Base-by-base conservation (phyloP, 169 alveolate species). In the Blepharisma undulans region DNA sequence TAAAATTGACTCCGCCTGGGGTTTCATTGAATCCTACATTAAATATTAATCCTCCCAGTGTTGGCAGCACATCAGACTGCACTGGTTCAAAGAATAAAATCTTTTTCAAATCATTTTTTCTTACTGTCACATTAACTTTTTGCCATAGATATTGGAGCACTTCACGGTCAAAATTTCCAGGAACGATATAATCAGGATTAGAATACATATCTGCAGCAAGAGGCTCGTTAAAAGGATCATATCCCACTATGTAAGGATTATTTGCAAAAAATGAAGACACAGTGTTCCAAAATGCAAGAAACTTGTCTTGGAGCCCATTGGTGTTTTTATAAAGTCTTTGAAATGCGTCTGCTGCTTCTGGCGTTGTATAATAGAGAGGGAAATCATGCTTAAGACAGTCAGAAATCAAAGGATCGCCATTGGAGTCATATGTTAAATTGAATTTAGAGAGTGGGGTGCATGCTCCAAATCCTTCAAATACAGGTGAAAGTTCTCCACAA, bases 211-310 rank as follows among this genome's bases (percentile, higher is more conserved):
- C 93, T 6, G 95, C 96, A 32, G 95, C 92, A 60, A 84, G 88
- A n/a, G 98, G 98, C 89, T 95, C 98, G 92, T 95, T 95, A 81
- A 95, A 90, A 14, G 94, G 86, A 88, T 95, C 97, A 91, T 92
- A 95, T 12, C 97, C 97, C 29, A 94, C 72, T 7, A 94, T 93
- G 81, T 86, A 93, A 36, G 77, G 27, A 87, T 94, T 92, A 21
- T 71, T 76, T 77, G 81, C 84, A 85, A 95, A 94, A 66, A 78
- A 78, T 21, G 59, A 60, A 34, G 92, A 82, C 18, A 93, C 94
- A n/a, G 82, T 84, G 34, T 92, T 90, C 98, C 98, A 95, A 92
- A 88, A 95, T 61, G 78, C 95, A 29, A 89, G 76, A 88, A 93
- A 95, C 81, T 87, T 92, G 81, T 95, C 98, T 78, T 92, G 92